phyloP scores from a whole-genome alignment of 495 filamentous ascomycete genomes.

The Pyronema domesticum region DNA sequence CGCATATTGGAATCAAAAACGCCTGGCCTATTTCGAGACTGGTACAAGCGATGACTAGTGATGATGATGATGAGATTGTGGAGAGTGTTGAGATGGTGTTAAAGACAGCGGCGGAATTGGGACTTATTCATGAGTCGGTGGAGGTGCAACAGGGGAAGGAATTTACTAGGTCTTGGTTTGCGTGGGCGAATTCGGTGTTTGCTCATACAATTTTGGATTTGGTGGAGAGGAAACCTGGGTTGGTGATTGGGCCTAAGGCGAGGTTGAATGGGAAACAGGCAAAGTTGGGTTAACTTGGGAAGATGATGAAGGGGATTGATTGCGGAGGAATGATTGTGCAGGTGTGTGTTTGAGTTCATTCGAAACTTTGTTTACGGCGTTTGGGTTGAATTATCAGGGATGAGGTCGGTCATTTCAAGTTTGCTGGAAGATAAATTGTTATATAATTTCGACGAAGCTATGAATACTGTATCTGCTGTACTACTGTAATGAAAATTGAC shows the following conservation, averaged over 20 bases:
- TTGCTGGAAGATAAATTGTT: too few species aligned
- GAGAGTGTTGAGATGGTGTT: slow-evolving; percentile 54
- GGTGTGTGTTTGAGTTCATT: too few species aligned
- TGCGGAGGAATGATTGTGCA: too few species aligned
- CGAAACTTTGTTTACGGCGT: too few species aligned
- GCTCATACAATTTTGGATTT: slow-evolving; percentile 84
- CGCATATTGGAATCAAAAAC: slow-evolving; percentile 61
- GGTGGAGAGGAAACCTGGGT: slow-evolving; percentile 64
- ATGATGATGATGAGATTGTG: slow-evolving; percentile 68
- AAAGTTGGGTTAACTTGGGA: too few species aligned
- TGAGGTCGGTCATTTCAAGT: too few species aligned
- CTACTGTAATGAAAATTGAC: too few species aligned
- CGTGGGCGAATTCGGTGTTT: slow-evolving; percentile 95
- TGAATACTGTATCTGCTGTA: too few species aligned
- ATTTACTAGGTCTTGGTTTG: slow-evolving; percentile 88
- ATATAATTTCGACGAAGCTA: too few species aligned
- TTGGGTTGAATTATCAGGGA: too few species aligned
- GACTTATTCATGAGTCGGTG: slow-evolving; percentile 81
- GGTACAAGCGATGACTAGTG: slow-evolving; percentile 76
- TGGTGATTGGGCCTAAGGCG: slow-evolving; percentile 43
- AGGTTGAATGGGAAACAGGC: neutral
- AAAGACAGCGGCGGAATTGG: slow-evolving; percentile 44
- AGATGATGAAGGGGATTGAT: too few species aligned
- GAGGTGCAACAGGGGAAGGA: slow-evolving; percentile 55
- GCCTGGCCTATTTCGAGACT: slow-evolving; percentile 98